Percentiles rank a stretch among this genome's conserved stretches.
Conservation (phyloP, 225 moss, liverwort and hornwort genomes). For the Sphagnum contortum region DNA sequence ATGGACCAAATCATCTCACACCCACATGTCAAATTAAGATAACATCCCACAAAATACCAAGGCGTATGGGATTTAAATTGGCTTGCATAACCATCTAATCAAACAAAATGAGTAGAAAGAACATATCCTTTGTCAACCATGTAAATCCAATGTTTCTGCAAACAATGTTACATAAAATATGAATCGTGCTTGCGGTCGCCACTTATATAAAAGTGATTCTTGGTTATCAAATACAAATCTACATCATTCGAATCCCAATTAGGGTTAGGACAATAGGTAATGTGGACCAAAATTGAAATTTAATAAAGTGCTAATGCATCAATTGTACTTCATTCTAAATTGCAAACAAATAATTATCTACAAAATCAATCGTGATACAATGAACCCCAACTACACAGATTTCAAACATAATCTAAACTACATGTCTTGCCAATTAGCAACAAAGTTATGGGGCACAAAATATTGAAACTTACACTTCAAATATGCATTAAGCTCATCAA, state of each 20-base stretch:
- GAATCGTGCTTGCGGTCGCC: not conserved
- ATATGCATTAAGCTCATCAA: not conserved
- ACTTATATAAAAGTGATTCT: not conserved
- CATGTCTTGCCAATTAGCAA: slow-evolving; percentile 2
- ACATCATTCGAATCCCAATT: not conserved
- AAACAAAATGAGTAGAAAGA: no score
- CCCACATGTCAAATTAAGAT: no score
- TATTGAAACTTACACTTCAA: not conserved
- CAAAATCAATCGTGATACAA: not conserved
- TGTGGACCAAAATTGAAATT: not conserved
- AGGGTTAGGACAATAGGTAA: not conserved
- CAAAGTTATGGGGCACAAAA: slow-evolving; percentile 2
- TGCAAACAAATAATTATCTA: slow-evolving; percentile 1
- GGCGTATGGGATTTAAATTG: no score
- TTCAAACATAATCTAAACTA: not conserved
- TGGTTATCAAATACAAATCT: not conserved
- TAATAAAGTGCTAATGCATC: not conserved
- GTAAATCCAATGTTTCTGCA: no score
- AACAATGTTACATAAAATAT: not conserved
- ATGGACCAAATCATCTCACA: no score
- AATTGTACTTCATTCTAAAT: slow-evolving; percentile 3
- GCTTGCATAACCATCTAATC: no score
- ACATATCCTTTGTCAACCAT: no score
- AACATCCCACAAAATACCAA: no score
- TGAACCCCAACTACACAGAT: not conserved